These are phyloP conservation scores for Hygrophoropsis aurantiaca DNA, from an alignment of 768 basidiomycete species.

Conservation along the genomic window DNA sequence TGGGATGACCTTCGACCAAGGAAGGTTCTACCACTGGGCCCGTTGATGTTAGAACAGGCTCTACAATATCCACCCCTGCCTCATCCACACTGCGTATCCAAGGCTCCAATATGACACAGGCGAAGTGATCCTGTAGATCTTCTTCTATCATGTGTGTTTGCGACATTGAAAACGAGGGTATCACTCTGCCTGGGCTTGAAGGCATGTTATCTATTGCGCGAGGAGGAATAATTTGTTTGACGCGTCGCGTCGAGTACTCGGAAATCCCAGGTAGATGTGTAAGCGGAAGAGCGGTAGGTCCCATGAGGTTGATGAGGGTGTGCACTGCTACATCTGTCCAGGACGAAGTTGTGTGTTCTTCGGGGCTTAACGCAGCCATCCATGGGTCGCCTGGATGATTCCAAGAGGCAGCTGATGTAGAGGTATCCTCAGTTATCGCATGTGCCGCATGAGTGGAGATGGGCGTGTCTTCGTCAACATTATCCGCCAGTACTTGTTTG, in stretches of 20 bases:
- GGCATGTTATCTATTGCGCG: too few species aligned
- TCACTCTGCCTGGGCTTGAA: too few species aligned
- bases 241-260: conserved; percentile 60
- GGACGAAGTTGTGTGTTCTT: conserved; percentile 24
- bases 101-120: conserved; percentile 50
- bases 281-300: conserved; percentile 53
- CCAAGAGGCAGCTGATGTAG: conserved; percentile 8
- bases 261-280: conserved; percentile 63
- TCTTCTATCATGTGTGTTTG: conserved; percentile 35
- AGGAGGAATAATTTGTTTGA: conserved; percentile 46
- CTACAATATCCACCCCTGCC: conserved; percentile 33
- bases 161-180: not conserved
- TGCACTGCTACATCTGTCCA: conserved; percentile 26
- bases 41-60: conserved; percentile 33
- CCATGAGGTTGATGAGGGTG: conserved; percentile 44
- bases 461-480: conserved; percentile 19
- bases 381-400: conserved; percentile 19
- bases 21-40: conserved; percentile 20
- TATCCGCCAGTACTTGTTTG: conserved; percentile 29
- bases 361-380: conserved; percentile 20
- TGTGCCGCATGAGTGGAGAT: not conserved
- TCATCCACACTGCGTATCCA: conserved; percentile 40
- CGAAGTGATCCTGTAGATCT: conserved; percentile 41
- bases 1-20: too few species aligned
- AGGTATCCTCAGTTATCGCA: conserved; percentile 1